phyloP scores from a whole-genome alignment of 83 land plant genomes.

The Thuja plicata region DNA sequence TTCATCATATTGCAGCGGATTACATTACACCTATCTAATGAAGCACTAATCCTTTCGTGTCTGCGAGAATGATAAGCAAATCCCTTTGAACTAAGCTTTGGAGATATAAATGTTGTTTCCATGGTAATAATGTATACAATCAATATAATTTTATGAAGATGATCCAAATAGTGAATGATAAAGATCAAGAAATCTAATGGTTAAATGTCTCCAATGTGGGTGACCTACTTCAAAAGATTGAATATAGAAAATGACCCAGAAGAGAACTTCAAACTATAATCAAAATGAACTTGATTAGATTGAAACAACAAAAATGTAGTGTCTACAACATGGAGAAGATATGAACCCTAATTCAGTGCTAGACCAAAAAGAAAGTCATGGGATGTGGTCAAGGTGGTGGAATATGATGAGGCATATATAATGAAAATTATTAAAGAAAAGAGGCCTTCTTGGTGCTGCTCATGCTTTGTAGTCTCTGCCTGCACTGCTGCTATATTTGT shows the following conservation, averaged over 20 bases:
- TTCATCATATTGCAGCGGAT: neutral
- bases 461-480: constrained; percentile 1
- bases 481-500: neutral
- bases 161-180: neutral
- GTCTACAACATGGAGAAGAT: neutral
- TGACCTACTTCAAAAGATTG: neutral
- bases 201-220: neutral
- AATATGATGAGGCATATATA: neutral
- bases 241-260: neutral
- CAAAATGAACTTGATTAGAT: neutral
- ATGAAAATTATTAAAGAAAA: neutral
- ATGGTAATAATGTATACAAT: neutral
- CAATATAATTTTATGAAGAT: neutral
- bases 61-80: neutral
- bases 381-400: neutral
- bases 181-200: neutral
- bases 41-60: neutral
- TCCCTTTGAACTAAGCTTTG: neutral
- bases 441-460: constrained; percentile 9
- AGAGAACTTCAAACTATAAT: neutral
- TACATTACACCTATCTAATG: neutral
- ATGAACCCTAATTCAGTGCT: neutral
- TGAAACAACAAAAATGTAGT: neutral
- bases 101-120: neutral
- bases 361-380: neutral